phyloP scores from a whole-genome alignment of 2,329 filamentous ascomycete genomes.

The Aspergillus melleus region DNA sequence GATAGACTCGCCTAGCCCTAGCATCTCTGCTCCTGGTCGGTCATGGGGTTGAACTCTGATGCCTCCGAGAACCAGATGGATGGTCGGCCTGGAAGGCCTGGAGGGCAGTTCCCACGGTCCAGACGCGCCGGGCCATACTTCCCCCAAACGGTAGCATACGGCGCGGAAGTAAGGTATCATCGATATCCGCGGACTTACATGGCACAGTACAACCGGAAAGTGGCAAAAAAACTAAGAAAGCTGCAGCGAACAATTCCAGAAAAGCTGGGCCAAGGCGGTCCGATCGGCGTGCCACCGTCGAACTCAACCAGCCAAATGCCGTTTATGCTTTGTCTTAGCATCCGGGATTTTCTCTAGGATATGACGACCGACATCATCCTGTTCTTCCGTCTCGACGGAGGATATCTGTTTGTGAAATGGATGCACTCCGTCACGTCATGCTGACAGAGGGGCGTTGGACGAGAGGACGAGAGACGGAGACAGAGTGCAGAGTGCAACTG shows the following conservation, averaged over 20 bases:
- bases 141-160: background rate
- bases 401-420: too few species aligned
- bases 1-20: background rate
- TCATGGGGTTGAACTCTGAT: too few species aligned
- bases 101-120: background rate
- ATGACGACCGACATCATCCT: background rate
- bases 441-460: background rate
- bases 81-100: too few species aligned
- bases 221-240: background rate
- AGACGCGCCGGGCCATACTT: background rate
- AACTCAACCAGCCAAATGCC: conserved; percentile 8
- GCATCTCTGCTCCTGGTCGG: background rate
- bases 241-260: conserved; percentile 41
- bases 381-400: background rate
- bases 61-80: too few species aligned
- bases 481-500: background rate
- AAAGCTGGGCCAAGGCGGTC: conserved; percentile 18
- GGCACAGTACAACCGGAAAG: background rate
- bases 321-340: background rate
- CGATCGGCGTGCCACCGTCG: conserved; percentile 18
- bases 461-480: background rate
- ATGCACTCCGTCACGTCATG: background rate
- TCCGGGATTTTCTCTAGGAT: background rate
- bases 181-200: too few species aligned
- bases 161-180: background rate